A percentile compares a stretch with the other conserved stretches of the same genome.
Conservation (phyloP, 1,284 basidiomycete species). For the Phlebopus sp. region DNA sequence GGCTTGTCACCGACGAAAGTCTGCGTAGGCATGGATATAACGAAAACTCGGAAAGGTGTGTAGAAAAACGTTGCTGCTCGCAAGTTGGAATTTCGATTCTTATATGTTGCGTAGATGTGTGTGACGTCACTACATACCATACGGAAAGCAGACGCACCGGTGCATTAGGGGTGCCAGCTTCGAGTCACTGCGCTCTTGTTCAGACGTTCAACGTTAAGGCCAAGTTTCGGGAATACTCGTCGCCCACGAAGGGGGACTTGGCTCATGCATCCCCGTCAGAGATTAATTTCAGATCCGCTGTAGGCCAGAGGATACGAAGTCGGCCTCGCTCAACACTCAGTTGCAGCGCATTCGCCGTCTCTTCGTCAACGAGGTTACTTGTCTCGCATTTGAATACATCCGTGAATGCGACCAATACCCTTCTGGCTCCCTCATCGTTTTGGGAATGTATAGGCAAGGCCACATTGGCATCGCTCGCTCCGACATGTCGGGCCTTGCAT, state of each 20-base stretch:
- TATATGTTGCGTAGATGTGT: not conserved
- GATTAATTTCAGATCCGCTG: not conserved
- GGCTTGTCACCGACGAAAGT: constrained; percentile 21
- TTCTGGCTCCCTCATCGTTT: constrained; percentile 13
- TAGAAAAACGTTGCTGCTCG: not conserved
- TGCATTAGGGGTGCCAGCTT: too few relatives aligned
- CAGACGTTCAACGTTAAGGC: too few relatives aligned
- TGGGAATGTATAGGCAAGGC: constrained; percentile 11
- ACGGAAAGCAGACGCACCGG: not conserved
- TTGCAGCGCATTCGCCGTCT: constrained; percentile 18
- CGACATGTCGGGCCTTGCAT: constrained; percentile 26
- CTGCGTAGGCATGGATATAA: constrained; percentile 15
- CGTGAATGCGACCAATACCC: constrained; percentile 20
- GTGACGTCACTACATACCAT: not conserved
- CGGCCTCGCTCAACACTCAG: not conserved
- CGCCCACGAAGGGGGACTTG: too few relatives aligned
- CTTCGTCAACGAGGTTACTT: constrained; percentile 23
- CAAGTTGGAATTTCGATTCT: not conserved
- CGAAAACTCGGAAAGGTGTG: too few relatives aligned
- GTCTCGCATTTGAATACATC: constrained; percentile 23
- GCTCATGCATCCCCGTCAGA: not conserved
- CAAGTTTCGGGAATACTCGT: too few relatives aligned
- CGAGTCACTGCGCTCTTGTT: too few relatives aligned
- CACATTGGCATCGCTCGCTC: constrained; percentile 23
- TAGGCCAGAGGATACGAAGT: too few relatives aligned